Percentiles rank a stretch among this genome's conserved stretches.
These are phyloP conservation scores for Solanum hybrid DNA, from an alignment of 305 asterid species.

Conservation along the genomic window DNA sequence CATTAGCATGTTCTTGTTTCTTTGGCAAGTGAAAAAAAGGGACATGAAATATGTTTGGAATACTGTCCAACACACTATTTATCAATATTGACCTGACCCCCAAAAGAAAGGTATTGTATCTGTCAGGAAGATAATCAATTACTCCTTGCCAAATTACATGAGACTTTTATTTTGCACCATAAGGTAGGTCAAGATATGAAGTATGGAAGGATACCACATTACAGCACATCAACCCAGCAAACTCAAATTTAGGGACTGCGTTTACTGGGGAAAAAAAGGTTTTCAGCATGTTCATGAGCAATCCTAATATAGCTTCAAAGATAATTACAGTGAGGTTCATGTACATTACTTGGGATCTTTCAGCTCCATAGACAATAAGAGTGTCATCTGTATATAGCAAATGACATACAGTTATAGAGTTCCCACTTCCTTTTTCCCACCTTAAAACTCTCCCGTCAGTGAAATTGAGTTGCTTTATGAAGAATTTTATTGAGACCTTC, in stretches of 20 bases:
- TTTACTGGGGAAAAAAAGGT: background rate
- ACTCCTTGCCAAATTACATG: background rate
- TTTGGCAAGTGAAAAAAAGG: background rate
- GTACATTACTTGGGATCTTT: background rate
- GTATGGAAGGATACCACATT: background rate
- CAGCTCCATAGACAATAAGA: background rate
- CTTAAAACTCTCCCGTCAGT: background rate
- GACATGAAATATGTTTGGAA: background rate
- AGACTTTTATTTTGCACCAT: background rate
- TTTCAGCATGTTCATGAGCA: background rate
- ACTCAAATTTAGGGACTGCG: background rate
- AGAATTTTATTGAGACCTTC: background rate
- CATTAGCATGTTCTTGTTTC: background rate
- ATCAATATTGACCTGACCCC: background rate
- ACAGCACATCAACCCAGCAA: background rate
- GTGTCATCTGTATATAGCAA: background rate
- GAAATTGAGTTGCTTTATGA: background rate
- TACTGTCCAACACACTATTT: background rate
- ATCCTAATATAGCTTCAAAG: background rate
- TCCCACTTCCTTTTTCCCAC: background rate
- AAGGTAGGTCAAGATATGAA: background rate
- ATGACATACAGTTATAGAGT: background rate
- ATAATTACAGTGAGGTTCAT: background rate
- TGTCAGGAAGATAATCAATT: background rate
- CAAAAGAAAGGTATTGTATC: background rate